These are phyloP conservation scores for Xanthoparmelia taractica DNA, from an alignment of 495 filamentous ascomycete species.

Conservation along the genomic window DNA sequence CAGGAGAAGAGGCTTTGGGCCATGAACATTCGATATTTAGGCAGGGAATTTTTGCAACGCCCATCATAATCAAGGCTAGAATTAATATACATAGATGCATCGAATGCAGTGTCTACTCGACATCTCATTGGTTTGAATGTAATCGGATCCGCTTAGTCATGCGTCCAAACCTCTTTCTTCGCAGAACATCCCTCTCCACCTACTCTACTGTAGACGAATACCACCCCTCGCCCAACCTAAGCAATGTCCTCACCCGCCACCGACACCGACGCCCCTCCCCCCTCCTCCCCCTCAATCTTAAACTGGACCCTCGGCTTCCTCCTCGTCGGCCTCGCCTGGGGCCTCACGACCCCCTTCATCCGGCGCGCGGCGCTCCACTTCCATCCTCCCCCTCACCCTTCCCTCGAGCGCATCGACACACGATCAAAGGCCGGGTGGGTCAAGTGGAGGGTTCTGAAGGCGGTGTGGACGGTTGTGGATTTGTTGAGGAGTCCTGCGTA, in stretches of 20 bases:
- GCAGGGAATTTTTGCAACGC: neutral
- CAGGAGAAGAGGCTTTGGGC: slow-evolving; percentile 24
- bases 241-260: slow-evolving; percentile 12
- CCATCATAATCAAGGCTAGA: neutral
- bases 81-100: neutral
- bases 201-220: neutral
- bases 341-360: slow-evolving; percentile 54
- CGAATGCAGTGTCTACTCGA: neutral
- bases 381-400: slow-evolving; percentile 34
- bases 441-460: slow-evolving; percentile 24
- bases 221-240: neutral
- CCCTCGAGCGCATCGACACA: slow-evolving; percentile 19
- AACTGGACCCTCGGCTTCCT: slow-evolving; percentile 84
- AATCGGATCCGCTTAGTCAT: neutral
- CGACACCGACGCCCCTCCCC: slow-evolving; percentile 14
- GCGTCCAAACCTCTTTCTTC: neutral
- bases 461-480: slow-evolving; percentile 67
- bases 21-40: neutral
- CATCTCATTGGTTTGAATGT: neutral
- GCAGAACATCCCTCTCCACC: neutral
- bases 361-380: slow-evolving; percentile 52
- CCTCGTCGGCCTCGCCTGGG: slow-evolving; percentile 85
- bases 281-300: slow-evolving; percentile 51
- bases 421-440: slow-evolving; percentile 21
- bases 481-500: slow-evolving; percentile 74